Conservation (phyloP, 441 rosid species). For the Biscutella laevigata region DNA sequence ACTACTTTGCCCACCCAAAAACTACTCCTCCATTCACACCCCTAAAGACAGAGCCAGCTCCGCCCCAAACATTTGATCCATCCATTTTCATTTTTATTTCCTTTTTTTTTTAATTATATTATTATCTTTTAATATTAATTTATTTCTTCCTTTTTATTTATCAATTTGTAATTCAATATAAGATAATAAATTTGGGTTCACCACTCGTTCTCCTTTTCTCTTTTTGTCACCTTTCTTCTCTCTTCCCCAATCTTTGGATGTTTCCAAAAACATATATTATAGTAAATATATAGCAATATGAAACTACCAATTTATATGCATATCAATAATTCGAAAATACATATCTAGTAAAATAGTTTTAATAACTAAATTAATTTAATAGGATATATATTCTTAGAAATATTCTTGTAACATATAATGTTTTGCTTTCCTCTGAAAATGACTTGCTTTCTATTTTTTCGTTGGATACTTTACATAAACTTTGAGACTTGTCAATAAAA, state of each 20-base stretch:
- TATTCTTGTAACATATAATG: neutral
- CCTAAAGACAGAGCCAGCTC: constrained; percentile 26
- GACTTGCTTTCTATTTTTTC: neutral
- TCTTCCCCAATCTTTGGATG: constrained; percentile 25
- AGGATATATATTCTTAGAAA: neutral
- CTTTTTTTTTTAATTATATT: neutral
- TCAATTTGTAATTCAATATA: neutral
- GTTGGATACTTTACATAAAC: neutral
- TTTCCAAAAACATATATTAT: constrained; percentile 1
- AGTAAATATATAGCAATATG: neutral
- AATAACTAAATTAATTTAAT: neutral
- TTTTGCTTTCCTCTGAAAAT: neutral
- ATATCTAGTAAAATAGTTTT: neutral
- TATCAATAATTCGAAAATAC: neutral
- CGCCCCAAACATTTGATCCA: constrained; percentile 24
- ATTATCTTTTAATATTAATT: neutral
- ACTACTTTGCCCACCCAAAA: too few species aligned
- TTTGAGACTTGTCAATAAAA: neutral
- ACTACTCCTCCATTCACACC: too few species aligned
- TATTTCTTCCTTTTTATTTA: neutral
- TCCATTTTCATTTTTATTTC: constrained; percentile 16
- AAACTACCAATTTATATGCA: constrained; percentile 1
- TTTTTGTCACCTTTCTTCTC: constrained; percentile 5
- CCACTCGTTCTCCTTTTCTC: constrained; percentile 22
- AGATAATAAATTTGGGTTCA: constrained; percentile 3